These are phyloP conservation scores for Rhizopogon rudus DNA, from an alignment of 768 basidiomycete species.

Conservation along the genomic window DNA sequence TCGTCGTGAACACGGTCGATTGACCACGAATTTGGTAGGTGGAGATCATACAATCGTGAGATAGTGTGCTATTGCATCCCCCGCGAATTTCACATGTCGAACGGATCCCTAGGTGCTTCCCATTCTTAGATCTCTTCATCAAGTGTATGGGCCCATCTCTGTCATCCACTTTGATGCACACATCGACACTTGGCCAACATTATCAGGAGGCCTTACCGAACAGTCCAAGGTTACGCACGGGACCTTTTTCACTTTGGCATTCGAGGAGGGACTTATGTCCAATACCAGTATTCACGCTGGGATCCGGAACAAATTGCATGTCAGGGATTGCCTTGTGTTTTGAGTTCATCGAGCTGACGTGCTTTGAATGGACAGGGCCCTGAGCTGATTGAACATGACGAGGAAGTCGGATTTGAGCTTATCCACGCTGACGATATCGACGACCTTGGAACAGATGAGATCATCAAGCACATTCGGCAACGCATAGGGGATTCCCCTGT, in stretches of 20 bases:
- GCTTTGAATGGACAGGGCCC: constrained; percentile 1
- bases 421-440: constrained; percentile 77
- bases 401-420: constrained; percentile 63
- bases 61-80: neutral
- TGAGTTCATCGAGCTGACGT: neutral
- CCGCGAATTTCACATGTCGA: neutral
- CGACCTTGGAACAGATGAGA: constrained; percentile 60
- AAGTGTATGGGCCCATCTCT: constrained; percentile 68
- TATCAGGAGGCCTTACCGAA: constrained; percentile 29
- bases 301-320: constrained; percentile 64
- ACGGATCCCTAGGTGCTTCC: constrained; percentile 36
- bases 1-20: neutral
- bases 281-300: constrained; percentile 73
- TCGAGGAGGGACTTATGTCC: constrained; percentile 65
- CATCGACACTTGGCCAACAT: constrained; percentile 42
- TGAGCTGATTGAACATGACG: constrained; percentile 50
- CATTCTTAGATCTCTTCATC: constrained; percentile 67
- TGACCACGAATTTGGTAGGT: constrained; percentile 37
- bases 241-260: constrained; percentile 74
- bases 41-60: constrained; percentile 77
- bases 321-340: constrained; percentile 10
- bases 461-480: constrained; percentile 57
- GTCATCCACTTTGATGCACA: constrained; percentile 76
- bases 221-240: constrained; percentile 71
- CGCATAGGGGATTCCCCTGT: constrained; percentile 67